These are phyloP conservation scores for Aechmea fasciata DNA, from an alignment of 176 grass and related monocot species.

Conservation along the genomic window DNA sequence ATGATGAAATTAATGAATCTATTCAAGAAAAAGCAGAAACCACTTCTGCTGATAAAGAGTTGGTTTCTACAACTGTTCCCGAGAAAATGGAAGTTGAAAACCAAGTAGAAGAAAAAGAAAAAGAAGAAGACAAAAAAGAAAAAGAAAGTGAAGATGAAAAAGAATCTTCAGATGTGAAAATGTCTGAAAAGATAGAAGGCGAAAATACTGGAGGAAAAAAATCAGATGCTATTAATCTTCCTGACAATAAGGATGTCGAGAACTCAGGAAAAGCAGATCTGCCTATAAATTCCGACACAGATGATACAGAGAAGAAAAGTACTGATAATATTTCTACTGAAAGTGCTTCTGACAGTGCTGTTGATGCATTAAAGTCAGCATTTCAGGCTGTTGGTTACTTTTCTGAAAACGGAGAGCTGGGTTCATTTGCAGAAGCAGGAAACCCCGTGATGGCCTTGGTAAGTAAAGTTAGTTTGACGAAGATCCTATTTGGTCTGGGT, in stretches of 20 bases:
- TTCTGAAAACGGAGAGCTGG: conserved; percentile 44
- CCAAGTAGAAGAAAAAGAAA: conserved; percentile 44
- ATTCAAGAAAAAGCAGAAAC: conserved; percentile 28
- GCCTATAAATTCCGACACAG: conserved; percentile 35
- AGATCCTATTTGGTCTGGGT: too few relatives aligned
- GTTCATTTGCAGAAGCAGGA: conserved; percentile 84
- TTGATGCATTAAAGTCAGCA: conserved; percentile 75
- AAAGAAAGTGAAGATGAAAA: conserved; percentile 3
- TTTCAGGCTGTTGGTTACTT: conserved; percentile 69
- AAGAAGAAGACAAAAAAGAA: too few relatives aligned
- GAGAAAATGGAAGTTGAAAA: conserved; percentile 66
- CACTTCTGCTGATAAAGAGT: conserved; percentile 29
- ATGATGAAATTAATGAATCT: conserved; percentile 34
- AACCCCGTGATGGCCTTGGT: conserved; percentile 97
- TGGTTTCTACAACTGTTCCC: conserved; percentile 27
- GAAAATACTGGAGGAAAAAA: conserved; percentile 32
- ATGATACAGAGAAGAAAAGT: conserved; percentile 28
- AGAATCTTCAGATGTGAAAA: conserved; percentile 26
- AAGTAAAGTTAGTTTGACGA: conserved; percentile 15
- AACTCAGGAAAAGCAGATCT: conserved; percentile 36
- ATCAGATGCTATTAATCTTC: conserved; percentile 20
- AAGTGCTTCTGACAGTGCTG: conserved; percentile 41
- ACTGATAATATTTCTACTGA: conserved; percentile 32
- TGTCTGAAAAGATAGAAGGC: conserved; percentile 38
- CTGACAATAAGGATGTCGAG: conserved; percentile 42